Evolutionary conservation across 805 yeast genomes (phyloP).

Genomic region (Deakozyma indianensis): DNA sequence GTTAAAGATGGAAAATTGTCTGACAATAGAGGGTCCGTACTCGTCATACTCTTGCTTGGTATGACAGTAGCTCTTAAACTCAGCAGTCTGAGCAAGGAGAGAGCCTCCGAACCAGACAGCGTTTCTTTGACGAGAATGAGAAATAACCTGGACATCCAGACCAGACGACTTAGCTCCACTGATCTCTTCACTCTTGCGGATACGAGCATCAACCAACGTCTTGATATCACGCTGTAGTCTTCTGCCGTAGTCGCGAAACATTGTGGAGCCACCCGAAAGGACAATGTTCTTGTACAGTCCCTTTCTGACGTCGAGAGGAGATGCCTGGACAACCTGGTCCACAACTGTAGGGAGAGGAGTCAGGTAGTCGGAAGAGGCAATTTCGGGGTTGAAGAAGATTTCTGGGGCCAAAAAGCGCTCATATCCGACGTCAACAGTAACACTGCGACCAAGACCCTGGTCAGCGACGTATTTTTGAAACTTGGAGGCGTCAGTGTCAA

Average conservation of each 20-base stretch:
- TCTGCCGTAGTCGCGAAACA: constrained; percentile 97
- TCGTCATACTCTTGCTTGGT: constrained; percentile 97
- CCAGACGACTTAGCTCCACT: constrained; percentile 75
- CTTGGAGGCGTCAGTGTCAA: constrained; percentile 85
- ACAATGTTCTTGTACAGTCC: constrained; percentile 93
- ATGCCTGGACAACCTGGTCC: constrained; percentile 84
- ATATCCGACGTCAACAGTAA: constrained; percentile 83
- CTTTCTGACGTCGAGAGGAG: constrained; percentile 97
- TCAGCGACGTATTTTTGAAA: constrained; percentile 80
- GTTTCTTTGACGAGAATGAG: constrained; percentile 93
- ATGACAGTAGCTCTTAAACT: constrained; percentile 90
- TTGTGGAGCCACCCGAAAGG: constrained; percentile 93
- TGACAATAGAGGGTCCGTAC: constrained; percentile 92
- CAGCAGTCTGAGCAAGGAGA: constrained; percentile 89
- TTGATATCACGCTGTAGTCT: constrained; percentile 92
- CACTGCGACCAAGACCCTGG: constrained; percentile 47
- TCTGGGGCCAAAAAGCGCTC: constrained; percentile 99
- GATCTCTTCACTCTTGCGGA: constrained; percentile 61
- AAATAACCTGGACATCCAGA: constrained; percentile 90
- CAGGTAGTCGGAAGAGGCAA: constrained; percentile 84
- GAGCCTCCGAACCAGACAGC: constrained; percentile 99
- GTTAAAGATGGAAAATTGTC: constrained; percentile 89
- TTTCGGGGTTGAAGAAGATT: constrained; percentile 95
- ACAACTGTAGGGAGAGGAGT: constrained; percentile 96
- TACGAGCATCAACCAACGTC: constrained; percentile 75